Percentiles rank a stretch among this genome's conserved stretches.
These are phyloP conservation scores for Populus euphratica DNA, from an alignment of 345 rosid genomes.

Conservation along the genomic window DNA sequence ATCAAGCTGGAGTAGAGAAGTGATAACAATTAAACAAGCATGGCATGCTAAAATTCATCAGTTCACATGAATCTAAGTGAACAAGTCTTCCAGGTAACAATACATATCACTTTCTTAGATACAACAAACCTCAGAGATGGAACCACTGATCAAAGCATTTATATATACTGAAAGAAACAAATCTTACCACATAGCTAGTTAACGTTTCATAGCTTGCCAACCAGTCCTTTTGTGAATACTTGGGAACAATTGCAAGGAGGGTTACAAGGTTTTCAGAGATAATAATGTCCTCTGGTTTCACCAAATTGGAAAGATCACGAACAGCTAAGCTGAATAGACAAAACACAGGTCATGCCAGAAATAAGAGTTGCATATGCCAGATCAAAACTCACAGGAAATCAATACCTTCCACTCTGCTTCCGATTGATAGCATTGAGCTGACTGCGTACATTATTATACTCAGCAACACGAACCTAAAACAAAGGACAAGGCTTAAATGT, in stretches of 20 bases:
- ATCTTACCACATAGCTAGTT: constrained; percentile 84
- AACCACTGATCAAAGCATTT: not conserved
- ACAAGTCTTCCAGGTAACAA: not conserved
- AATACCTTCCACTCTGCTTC: constrained; percentile 96
- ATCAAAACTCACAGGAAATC: not conserved
- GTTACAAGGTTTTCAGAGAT: constrained; percentile 79
- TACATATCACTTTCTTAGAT: not conserved
- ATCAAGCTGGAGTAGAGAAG: not conserved
- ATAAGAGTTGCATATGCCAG: not conserved
- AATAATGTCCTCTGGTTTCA: constrained; percentile 84
- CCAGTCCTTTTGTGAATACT: constrained; percentile 99
- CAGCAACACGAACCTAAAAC: constrained; percentile 90
- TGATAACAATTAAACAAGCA: not conserved
- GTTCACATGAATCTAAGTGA: not conserved
- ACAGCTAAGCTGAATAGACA: constrained; percentile 82
- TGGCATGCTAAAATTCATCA: not conserved
- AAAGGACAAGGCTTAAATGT: not conserved
- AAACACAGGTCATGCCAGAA: constrained; percentile 19
- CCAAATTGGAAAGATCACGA: constrained; percentile 91
- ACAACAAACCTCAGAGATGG: not conserved
- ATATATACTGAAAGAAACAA: constrained; percentile 4
- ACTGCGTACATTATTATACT: constrained; percentile 88
- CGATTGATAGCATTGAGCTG: constrained; percentile 92
- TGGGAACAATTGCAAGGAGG: constrained; percentile 81
- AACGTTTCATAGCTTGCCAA: constrained; percentile 84